Base-by-base conservation (phyloP, 1,284 basidiomycete genomes). In the Papiliotrema terrestris region DNA sequence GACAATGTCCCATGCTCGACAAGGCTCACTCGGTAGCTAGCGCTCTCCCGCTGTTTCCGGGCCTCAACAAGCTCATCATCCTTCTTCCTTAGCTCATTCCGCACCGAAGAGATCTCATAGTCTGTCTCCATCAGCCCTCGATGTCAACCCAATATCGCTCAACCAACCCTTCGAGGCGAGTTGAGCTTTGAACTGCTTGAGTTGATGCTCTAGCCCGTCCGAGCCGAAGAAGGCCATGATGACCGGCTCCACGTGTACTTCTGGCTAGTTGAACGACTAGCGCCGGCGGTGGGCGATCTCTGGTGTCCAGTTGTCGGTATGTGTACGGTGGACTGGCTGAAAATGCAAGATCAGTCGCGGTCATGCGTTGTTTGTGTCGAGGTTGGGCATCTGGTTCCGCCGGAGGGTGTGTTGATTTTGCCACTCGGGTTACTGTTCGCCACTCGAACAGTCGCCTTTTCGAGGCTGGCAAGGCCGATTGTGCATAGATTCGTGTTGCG, bases 141-240 rank as follows among this genome's bases (percentile, higher is more conserved):
- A 20, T 22, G 29, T 32, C 36, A 37, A 25, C 6, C 11, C 29
- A 11, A 32, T 11, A 11, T 22, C 44, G 20, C 32, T 29, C 4
- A 3, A 61, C 68, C 43, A 23, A 77, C 74, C 73, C 59, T 73
- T 72, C 25, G 68, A 63, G 2, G 60, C 54, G 15, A 77, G 43
- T 51, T 72, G 69, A 49, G 61, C 59, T 52, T 72, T 76, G 17
- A 75, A 58, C 38, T 67, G 68, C 42, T 60, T 67, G 52, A 71
- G 61, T 56, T 72, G 59, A 43, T 67, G 61, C 38, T 77, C 73
- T 11, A 69, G 60, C 36, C 65, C 71, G 52, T 73, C 72, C 45
- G 66, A 59, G 6, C 76, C 74, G 46, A 75, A 67, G 58, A 72
- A 70, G 25, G 72, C 63, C 73, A 75, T 74, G 35, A 32, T 45